Evolutionary conservation across 2,329 filamentous ascomycete species (phyloP).

Genomic region (Plenodomus tracheiphilus): DNA sequence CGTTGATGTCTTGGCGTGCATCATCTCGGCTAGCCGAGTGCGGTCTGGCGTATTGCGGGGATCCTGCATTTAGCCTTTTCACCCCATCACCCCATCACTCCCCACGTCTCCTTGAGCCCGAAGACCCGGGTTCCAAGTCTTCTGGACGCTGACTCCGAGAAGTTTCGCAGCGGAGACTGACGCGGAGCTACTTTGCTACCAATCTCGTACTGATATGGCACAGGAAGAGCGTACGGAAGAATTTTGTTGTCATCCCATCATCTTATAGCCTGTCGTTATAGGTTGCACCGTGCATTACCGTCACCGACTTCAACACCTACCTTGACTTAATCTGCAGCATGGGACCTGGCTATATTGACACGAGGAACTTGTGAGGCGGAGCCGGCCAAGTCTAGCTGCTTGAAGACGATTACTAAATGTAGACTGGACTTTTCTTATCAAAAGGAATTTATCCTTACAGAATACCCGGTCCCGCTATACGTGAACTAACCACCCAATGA

Average conservation of each 20-base stretch:
- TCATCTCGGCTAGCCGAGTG: constrained; percentile 6
- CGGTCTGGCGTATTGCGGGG: constrained; percentile 22
- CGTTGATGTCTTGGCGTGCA: constrained; percentile 2
- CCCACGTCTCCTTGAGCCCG: constrained; percentile 27
- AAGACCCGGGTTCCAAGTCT: constrained; percentile 32
- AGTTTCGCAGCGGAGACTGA: no score
- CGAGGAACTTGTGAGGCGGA: neutral
- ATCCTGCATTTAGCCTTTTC: constrained; percentile 33
- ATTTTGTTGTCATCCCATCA: constrained; percentile 18
- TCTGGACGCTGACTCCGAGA: neutral
- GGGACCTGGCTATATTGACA: constrained; percentile 6
- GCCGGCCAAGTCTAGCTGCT: constrained; percentile 21
- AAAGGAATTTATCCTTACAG: constrained; percentile 33
- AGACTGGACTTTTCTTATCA: constrained; percentile 7
- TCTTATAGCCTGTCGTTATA: neutral
- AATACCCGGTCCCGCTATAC: constrained; percentile 28
- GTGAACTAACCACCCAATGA: neutral
- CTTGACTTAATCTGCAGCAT: constrained; percentile 1
- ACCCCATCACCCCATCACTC: constrained; percentile 14
- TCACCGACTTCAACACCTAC: neutral
- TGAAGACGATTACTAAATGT: constrained; percentile 13
- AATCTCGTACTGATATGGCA: neutral
- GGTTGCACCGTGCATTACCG: constrained; percentile 6
- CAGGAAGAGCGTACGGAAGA: constrained; percentile 21
- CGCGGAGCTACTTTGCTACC: no score